Evolutionary conservation across 805 yeast genomes (phyloP), one percentile per base, ranked within the genome.

Genomic region (Priceomyces haplophilus): DNA sequence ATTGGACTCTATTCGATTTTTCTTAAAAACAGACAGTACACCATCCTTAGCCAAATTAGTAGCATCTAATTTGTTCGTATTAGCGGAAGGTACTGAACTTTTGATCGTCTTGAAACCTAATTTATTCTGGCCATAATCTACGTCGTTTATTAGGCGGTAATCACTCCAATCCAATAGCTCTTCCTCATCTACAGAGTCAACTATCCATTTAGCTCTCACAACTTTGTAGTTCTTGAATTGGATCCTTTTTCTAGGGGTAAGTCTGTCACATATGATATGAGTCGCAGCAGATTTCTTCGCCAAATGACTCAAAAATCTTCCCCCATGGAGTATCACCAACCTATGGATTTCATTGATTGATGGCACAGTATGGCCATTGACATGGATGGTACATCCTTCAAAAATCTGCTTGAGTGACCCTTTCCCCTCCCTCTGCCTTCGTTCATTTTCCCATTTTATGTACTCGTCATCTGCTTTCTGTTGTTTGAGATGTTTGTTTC

Each of bases 351-450:
- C 83, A 33, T 76, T 65, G 12, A 88, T 75, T n/a, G 90, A 79
- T 0, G 98, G 98, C 2, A 64, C 65, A 0, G 98, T 91, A 54
- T 85, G 80, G 1, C 99, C 99, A 54, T 89, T 90, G n/a, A 91
- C 88, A 59, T 85, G 82, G 3, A 91, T 72, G 1, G 69, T 62
- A 57, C 90, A 86, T 1, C 75, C 79, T 29, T 65, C 54, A 56
- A 91, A 89, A 1, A 90, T 67, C 2, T 56, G 60, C 8, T 51
- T 56, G 6, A 45, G 54, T 7, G 43, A 31, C 3, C 37, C 43
- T 19, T 54, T 51, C 7, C 52, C 54, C 19, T 50, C 50, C 19
- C 51, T 43, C n/a, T 54, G 38, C 35, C 60, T 58, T 15, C 78
- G 60, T 35, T 69, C 56, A 19, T 52, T 49, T 24, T 78, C 76